A percentile compares a stretch with the other conserved stretches of the same genome.
Evolutionary conservation across 1,139 yeast genomes (phyloP).

Genomic region (Torulaspora globosa): DNA sequence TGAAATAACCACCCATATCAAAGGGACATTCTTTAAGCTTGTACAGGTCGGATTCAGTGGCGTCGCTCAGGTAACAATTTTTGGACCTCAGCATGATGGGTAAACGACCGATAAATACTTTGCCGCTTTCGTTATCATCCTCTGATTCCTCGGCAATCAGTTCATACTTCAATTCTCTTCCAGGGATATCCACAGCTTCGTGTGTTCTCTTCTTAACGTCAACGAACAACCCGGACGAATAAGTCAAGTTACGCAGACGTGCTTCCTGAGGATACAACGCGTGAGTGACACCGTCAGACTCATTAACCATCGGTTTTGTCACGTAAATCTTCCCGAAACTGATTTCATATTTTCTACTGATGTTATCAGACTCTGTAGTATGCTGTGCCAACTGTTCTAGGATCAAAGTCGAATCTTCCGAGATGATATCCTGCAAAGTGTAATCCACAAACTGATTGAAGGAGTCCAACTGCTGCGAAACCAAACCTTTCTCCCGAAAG

Average conservation of each 20-base stretch:
- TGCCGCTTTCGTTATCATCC: conserved; percentile 60
- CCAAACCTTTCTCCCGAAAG: conserved; percentile 94
- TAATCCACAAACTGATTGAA: conserved; percentile 97
- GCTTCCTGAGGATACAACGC: conserved; percentile 99
- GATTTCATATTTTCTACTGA: conserved; percentile 89
- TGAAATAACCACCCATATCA: conserved; percentile 99
- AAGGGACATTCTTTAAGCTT: conserved; percentile 97
- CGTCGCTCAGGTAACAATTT: conserved; percentile 88
- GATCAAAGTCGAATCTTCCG: conserved; percentile 92
- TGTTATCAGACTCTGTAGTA: conserved; percentile 81
- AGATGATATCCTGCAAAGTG: conserved; percentile 91
- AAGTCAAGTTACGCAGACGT: conserved; percentile 88
- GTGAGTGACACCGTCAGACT: conserved; percentile 99
- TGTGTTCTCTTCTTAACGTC: conserved; percentile 91
- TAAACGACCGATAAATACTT: conserved; percentile 91
- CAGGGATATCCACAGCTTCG: conserved; percentile 71
- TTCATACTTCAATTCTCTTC: conserved; percentile 71
- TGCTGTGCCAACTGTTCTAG: conserved; percentile 98
- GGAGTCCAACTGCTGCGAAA: conserved; percentile 95
- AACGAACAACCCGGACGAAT: conserved; percentile 91
- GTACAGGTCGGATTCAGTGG: conserved; percentile 91
- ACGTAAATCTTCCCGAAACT: conserved; percentile 94
- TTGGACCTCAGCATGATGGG: conserved; percentile 97
- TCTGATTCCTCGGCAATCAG: conserved; percentile 44
- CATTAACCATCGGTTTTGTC: conserved; percentile 97